Evolutionary conservation across 2,329 filamentous ascomycete species (phyloP).

Genomic region (Scedosporium apiospermum): DNA sequence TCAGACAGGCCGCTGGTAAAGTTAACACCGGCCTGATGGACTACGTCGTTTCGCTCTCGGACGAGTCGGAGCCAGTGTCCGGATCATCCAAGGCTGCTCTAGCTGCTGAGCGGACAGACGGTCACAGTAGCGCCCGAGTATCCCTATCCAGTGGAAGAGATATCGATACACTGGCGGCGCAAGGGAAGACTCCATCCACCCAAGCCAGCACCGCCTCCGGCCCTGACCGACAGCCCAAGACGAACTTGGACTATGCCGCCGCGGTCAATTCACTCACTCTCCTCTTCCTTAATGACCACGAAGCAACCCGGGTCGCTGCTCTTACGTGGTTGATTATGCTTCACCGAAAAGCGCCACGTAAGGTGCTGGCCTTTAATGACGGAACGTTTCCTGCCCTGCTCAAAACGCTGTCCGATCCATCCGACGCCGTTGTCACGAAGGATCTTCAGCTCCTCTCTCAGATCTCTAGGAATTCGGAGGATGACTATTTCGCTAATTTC

Average conservation of each 20-base stretch:
- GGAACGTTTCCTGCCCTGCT: slow-evolving; percentile 92
- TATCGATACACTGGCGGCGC: slow-evolving; percentile 41
- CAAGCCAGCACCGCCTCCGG: slow-evolving; percentile 20
- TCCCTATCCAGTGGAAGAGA: slow-evolving; percentile 46
- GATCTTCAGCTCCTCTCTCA: slow-evolving; percentile 90
- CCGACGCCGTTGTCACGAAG: slow-evolving; percentile 90
- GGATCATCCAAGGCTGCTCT: slow-evolving; percentile 27
- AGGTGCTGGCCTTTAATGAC: slow-evolving; percentile 91
- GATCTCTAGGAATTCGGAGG: slow-evolving; percentile 92
- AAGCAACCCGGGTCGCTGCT: slow-evolving; percentile 87
- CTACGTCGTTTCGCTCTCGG: slow-evolving; percentile 84
- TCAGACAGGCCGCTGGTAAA: slow-evolving; percentile 76
- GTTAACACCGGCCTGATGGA: slow-evolving; percentile 90
- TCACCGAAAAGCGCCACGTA: slow-evolving; percentile 86
- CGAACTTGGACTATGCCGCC: slow-evolving; percentile 89
- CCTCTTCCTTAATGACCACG: slow-evolving; percentile 92
- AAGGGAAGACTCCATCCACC: slow-evolving; percentile 35
- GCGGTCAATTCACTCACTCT: slow-evolving; percentile 89
- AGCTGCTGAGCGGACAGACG: slow-evolving; percentile 34
- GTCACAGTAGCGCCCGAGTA: slow-evolving; percentile 36
- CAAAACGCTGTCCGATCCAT: slow-evolving; percentile 91
- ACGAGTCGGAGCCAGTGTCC: slow-evolving; percentile 43
- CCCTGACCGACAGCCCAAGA: slow-evolving; percentile 31
- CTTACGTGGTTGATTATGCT: slow-evolving; percentile 97
- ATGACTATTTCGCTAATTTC: slow-evolving; percentile 95